Evolutionary conservation across 2,329 filamentous ascomycete genomes (phyloP).

Genomic region (Cytospora leucostoma): DNA sequence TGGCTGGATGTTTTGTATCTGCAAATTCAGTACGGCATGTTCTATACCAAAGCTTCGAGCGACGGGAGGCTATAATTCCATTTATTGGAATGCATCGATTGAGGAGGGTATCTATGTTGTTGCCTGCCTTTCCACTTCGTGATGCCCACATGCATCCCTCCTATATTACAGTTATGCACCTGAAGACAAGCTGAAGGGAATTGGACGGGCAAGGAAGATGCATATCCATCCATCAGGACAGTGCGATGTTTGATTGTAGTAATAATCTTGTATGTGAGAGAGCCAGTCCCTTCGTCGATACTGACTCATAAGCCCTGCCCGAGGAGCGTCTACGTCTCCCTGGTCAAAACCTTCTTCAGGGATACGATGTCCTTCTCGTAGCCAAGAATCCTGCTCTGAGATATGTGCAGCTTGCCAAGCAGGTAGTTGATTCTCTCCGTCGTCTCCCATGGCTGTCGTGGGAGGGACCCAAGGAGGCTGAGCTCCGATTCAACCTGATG

Average conservation of each 20-base stretch:
- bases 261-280: background rate
- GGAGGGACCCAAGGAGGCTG: conserved; percentile 66
- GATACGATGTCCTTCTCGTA: conserved; percentile 72
- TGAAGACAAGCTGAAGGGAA: background rate
- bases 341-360: conserved; percentile 69
- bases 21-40: background rate
- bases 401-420: conserved; percentile 69
- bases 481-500: conserved; percentile 72
- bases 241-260: background rate
- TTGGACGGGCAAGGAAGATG: background rate
- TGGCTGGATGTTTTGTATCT: background rate
- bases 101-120: conserved; percentile 25
- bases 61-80: background rate
- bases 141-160: background rate
- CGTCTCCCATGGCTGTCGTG: conserved; percentile 70
- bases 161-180: background rate
- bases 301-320: background rate
- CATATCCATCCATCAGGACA: background rate
- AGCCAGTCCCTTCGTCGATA: background rate
- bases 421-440: conserved; percentile 69
- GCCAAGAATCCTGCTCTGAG: conserved; percentile 72
- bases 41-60: conserved; percentile 14
- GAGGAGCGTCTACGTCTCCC: conserved; percentile 33
- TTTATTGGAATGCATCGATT: conserved; percentile 10
- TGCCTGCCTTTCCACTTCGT: background rate